Evolutionary conservation across 2,329 filamentous ascomycete species (phyloP), one percentile per base, ranked within the genome.

Genomic region (Neoascochyta sp.): DNA sequence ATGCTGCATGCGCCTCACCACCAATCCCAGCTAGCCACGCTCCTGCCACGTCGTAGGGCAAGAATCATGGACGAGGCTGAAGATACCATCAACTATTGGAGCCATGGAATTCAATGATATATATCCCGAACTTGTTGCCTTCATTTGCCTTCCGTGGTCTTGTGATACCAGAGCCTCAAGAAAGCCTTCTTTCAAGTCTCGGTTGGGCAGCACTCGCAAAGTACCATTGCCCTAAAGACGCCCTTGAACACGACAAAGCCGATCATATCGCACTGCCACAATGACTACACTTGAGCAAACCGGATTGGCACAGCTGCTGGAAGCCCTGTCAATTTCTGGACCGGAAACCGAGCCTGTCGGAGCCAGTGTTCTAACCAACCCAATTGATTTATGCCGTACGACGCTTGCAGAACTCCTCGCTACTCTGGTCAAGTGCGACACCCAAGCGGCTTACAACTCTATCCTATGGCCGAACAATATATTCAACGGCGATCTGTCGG

Each of bases 401-500:
- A 41, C 45, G 7, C 42, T 62, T 0, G 57, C 50, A 0, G 30
- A 47, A 0, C 15, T 56, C 3, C 34, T 60, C 2, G 32, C 32
- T 5, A 24, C 17, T 1, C 25, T 53, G 2, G 14, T 44, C 1
- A 39, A 37, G 2, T 47, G 46, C 18, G 38, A 54, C 7, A 22
- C 35, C 2, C 24, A 35, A 2, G 24, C 16, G n/a, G 53, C 53
- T 0, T 57, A 47, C 29, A 47, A 30, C 3, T 50, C 52, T 0
- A 53, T 60, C 9, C 45, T 53, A 29, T 52, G 45, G 45, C 47
- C 58, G 4, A 57, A 52, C 17, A 54, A 54, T 23, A 50, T 57
- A n/a, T 45, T 34, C 27, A 47, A 52, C 13, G 54, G 58, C 3
- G 58, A 61, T 16, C 32, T 62, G 0, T 30, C 45, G 0, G 41